Evolutionary conservation across 352 stramenopile species (phyloP).

Genomic region (Globisporangium takayamanum): DNA sequence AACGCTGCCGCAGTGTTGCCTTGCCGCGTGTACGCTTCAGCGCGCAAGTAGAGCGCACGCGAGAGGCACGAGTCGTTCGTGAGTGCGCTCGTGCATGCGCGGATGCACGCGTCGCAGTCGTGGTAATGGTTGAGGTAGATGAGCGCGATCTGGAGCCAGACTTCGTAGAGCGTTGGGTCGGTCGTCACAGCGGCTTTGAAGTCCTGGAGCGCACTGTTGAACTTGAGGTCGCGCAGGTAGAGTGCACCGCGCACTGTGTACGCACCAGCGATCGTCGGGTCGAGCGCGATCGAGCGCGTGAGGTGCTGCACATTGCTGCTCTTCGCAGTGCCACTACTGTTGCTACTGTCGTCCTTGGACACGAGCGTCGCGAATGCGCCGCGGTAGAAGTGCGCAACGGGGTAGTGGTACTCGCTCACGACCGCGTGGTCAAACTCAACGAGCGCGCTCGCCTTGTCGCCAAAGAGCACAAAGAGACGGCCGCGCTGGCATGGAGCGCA

Average conservation of each 20-base stretch:
- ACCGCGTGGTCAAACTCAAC: constrained; percentile 67
- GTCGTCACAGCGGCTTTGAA: constrained; percentile 72
- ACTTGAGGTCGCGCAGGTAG: constrained; percentile 61
- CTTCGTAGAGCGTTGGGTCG: constrained; percentile 65
- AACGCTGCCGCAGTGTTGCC: constrained; percentile 48
- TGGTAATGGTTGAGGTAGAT: constrained; percentile 81
- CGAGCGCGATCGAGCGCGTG: constrained; percentile 51
- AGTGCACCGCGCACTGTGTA: constrained; percentile 69
- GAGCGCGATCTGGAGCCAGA: constrained; percentile 77
- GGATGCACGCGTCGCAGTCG: constrained; percentile 58
- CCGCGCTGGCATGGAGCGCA: constrained; percentile 59
- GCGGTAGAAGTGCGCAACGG: constrained; percentile 71
- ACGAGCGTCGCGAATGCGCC: constrained; percentile 53
- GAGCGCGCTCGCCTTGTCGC: constrained; percentile 38
- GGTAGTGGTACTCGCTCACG: constrained; percentile 77
- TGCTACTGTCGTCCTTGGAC: constrained; percentile 16
- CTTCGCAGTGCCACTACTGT: constrained; percentile 1
- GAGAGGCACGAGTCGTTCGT: constrained; percentile 56
- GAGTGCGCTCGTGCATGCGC: constrained; percentile 54
- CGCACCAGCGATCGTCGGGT: constrained; percentile 67
- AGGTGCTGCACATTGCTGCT: constrained; percentile 51
- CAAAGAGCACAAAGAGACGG: constrained; percentile 50
- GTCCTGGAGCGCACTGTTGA: constrained; percentile 70
- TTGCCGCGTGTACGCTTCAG: constrained; percentile 55
- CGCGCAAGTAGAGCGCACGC: constrained; percentile 58